phyloP scores from a whole-genome alignment of 1,284 basidiomycete genomes.

The Heterobasidion annosum region DNA sequence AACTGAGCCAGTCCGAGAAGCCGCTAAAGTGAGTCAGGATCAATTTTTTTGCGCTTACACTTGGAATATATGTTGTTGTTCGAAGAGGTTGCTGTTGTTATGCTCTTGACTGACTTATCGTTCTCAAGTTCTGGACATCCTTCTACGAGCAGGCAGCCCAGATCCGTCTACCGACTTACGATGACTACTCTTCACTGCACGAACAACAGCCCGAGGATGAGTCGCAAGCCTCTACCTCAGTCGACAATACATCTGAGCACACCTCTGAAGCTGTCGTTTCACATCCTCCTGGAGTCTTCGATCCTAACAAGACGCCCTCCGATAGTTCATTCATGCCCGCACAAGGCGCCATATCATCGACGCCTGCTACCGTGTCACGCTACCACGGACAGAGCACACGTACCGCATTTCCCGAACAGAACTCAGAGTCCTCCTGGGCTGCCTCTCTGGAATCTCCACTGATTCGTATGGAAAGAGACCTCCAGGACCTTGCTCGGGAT shows the following conservation, averaged over 20 bases:
- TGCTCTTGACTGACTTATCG: neutral
- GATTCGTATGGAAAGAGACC: constrained; percentile 50
- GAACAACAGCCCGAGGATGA: constrained; percentile 21
- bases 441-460: constrained; percentile 70
- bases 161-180: constrained; percentile 67
- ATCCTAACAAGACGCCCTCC: constrained; percentile 31
- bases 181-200: constrained; percentile 38
- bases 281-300: constrained; percentile 12
- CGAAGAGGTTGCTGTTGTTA: neutral
- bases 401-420: constrained; percentile 29
- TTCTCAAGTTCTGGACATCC: constrained; percentile 81
- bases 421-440: constrained; percentile 51
- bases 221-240: neutral
- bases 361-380: constrained; percentile 44
- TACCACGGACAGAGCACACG: constrained; percentile 26
- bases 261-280: constrained; percentile 14
- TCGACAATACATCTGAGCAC: constrained; percentile 23
- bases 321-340: constrained; percentile 64
- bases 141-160: constrained; percentile 92
- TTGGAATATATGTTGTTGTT: neutral
- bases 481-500: constrained; percentile 46
- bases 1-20: constrained; percentile 81
- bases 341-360: constrained; percentile 63
- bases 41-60: neutral
- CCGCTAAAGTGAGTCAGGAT: constrained; percentile 59